Percentiles rank a stretch among this genome's conserved stretches.
Evolutionary conservation across 2,329 filamentous ascomycete genomes (phyloP).

Genomic region (Cladosporium sp.): DNA sequence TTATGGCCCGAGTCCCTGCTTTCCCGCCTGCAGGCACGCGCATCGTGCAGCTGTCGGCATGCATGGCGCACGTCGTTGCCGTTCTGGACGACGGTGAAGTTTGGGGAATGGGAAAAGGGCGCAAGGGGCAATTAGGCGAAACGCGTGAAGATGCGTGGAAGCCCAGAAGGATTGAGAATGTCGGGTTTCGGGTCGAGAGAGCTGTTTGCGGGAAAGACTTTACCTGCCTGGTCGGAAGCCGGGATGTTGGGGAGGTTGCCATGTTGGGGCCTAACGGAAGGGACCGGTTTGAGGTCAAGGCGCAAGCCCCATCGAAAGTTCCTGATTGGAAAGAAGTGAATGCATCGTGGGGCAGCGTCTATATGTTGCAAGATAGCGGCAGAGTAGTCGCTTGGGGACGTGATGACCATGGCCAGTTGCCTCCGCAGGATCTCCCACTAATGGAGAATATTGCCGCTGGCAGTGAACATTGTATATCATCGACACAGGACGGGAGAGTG

Average conservation of each 20-base stretch:
- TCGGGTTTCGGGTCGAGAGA: conserved; percentile 56
- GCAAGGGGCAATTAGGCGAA: conserved; percentile 75
- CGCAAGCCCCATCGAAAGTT: conserved; percentile 45
- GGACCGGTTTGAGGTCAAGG: conserved; percentile 48
- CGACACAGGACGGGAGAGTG: conserved; percentile 59
- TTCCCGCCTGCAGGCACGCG: conserved; percentile 58
- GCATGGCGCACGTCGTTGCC: conserved; percentile 70
- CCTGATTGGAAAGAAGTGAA: conserved; percentile 60
- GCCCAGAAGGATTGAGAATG: conserved; percentile 56
- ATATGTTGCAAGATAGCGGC: conserved; percentile 58
- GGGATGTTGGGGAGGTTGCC: conserved; percentile 51
- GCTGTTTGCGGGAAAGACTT: conserved; percentile 81
- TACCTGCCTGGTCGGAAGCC: conserved; percentile 60
- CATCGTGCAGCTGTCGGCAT: conserved; percentile 62
- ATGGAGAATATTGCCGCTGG: conserved; percentile 66
- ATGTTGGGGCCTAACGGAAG: conserved; percentile 74
- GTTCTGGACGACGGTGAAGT: conserved; percentile 69
- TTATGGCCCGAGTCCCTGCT: conserved; percentile 46
- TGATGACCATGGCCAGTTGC: conserved; percentile 76
- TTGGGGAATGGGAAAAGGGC: conserved; percentile 82
- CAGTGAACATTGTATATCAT: conserved; percentile 80
- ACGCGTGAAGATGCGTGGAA: conserved; percentile 47
- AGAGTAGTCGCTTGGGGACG: conserved; percentile 69
- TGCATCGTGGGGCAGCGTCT: conserved; percentile 78
- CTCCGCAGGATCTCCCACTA: conserved; percentile 54